These are phyloP conservation scores for Pythium inflatum DNA, from an alignment of 352 stramenopile genomes.

Conservation along the genomic window DNA sequence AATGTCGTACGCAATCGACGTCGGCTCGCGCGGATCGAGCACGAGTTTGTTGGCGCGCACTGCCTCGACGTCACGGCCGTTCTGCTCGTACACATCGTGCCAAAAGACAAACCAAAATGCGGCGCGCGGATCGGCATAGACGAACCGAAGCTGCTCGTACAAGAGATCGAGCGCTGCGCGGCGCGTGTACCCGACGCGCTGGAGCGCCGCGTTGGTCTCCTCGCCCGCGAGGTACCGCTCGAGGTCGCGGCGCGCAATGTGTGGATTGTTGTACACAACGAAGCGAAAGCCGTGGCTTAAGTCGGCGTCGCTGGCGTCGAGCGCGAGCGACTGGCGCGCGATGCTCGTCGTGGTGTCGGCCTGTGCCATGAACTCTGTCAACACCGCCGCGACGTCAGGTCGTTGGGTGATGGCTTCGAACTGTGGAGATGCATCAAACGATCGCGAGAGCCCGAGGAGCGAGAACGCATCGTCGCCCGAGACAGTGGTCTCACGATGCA, in stretches of 20 bases:
- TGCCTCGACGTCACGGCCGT: conserved; percentile 31
- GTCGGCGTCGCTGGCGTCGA: conserved; percentile 27
- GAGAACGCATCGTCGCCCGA: not conserved
- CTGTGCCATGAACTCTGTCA: not conserved
- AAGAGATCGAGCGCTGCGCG: conserved; percentile 37
- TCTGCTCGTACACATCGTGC: conserved; percentile 47
- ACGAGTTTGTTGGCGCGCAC: conserved; percentile 11
- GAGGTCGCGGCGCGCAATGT: conserved; percentile 31
- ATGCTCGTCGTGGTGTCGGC: no score
- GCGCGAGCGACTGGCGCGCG: not conserved
- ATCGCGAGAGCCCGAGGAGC: not conserved
- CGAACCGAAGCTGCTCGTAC: conserved; percentile 35
- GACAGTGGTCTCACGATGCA: not conserved
- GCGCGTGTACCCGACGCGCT: conserved; percentile 24
- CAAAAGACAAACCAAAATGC: conserved; percentile 56
- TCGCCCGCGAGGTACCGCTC: conserved; percentile 35
- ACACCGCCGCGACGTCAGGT: not conserved
- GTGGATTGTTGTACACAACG: conserved; percentile 51
- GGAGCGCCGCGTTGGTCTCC: conserved; percentile 35
- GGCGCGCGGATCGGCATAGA: conserved; percentile 35
- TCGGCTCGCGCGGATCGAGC: conserved; percentile 21
- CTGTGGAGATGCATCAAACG: not conserved
- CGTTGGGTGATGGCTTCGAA: not conserved
- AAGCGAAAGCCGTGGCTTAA: conserved; percentile 49
- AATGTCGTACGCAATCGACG: conserved; percentile 41